These are phyloP conservation scores for Porcisia hertigi DNA, from an alignment of 208 protist species.

Conservation along the genomic window DNA sequence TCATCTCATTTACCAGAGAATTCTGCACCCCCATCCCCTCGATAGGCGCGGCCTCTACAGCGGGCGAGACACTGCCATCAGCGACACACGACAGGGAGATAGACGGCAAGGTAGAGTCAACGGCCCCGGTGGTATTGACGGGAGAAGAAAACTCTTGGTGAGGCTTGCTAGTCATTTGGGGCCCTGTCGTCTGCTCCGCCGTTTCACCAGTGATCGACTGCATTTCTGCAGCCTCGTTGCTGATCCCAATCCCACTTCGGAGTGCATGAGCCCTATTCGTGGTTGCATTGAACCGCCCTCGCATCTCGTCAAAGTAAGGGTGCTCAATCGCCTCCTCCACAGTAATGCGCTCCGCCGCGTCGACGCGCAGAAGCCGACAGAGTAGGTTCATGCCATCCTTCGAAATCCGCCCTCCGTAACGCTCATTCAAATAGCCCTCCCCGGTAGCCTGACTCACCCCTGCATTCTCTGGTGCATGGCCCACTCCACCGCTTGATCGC, in stretches of 20 bases:
- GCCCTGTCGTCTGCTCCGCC: too few relatives aligned
- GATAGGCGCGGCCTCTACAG: neutral
- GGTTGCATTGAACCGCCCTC: neutral
- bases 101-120: neutral
- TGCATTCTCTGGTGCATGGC: neutral
- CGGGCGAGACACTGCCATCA: neutral
- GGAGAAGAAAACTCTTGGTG: neutral
- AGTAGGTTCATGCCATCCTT: slow-evolving; percentile 64
- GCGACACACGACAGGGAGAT: neutral
- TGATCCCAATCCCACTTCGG: neutral
- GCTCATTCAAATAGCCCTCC: slow-evolving; percentile 39
- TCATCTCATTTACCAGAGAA: neutral
- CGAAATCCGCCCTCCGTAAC: slow-evolving; percentile 39
- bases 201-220: neutral
- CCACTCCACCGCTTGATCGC: neutral
- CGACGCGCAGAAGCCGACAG: slow-evolving; percentile 44
- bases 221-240: neutral
- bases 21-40: neutral
- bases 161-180: neutral
- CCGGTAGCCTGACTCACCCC: slow-evolving; percentile 3
- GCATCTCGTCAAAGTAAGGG: slow-evolving; percentile 69
- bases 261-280: neutral
- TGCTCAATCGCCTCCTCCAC: slow-evolving; percentile 79
- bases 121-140: neutral
- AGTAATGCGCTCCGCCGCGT: slow-evolving; percentile 50